Evolutionary conservation across 2,329 filamentous ascomycete genomes (phyloP).

Genomic region (Orbilia ellipsospora): DNA sequence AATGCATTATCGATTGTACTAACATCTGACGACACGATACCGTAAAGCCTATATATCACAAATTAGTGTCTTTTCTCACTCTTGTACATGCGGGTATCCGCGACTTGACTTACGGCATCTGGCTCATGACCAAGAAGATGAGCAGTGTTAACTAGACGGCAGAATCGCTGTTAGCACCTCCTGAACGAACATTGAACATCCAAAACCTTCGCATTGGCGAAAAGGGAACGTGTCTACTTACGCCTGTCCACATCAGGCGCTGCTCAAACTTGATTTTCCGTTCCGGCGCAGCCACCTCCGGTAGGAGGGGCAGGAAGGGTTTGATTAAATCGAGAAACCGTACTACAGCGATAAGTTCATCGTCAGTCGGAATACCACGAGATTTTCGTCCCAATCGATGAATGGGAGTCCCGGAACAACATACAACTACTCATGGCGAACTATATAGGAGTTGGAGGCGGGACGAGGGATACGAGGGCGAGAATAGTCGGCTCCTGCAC

Average conservation of each 20-base stretch:
- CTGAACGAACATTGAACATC: not conserved
- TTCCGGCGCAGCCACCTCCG: conserved; percentile 98
- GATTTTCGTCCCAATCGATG: conserved; percentile 50
- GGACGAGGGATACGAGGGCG: conserved; percentile 59
- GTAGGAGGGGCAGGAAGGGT: conserved; percentile 98
- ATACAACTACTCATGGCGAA: conserved; percentile 60
- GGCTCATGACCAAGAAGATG: conserved; percentile 99
- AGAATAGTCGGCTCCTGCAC: conserved; percentile 57
- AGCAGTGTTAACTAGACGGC: conserved; percentile 78
- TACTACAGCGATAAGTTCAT: conserved; percentile 69
- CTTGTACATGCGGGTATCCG: too few relatives aligned
- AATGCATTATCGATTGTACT: conserved; percentile 7
- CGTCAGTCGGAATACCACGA: conserved; percentile 26
- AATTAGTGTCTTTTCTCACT: conserved; percentile 31
- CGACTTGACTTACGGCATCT: conserved; percentile 77
- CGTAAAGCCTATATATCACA: conserved; percentile 72
- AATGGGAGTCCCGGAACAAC: conserved; percentile 57
- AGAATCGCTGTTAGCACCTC: conserved; percentile 52
- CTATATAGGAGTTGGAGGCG: conserved; percentile 55
- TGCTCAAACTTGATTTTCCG: conserved; percentile 99
- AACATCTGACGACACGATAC: conserved; percentile 93
- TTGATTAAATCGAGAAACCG: conserved; percentile 99
- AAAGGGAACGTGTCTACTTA: conserved; percentile 61
- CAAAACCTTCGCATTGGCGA: conserved; percentile 6
- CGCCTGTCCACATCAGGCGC: conserved; percentile 92